Conservation (phyloP, 495 filamentous ascomycete species). For the Xylaria bambusicola region DNA sequence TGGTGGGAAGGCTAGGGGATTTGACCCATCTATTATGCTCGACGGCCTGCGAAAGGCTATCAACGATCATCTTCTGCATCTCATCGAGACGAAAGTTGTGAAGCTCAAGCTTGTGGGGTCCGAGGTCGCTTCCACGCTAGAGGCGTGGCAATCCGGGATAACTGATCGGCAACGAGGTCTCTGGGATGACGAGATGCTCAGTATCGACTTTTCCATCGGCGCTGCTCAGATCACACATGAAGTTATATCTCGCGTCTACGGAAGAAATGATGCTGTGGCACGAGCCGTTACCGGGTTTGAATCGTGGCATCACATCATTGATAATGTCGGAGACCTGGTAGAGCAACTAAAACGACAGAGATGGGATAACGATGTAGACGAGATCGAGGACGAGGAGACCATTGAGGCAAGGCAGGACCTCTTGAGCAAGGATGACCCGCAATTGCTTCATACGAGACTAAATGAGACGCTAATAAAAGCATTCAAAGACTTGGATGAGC, state of each 20-base stretch:
- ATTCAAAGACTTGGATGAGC: slow-evolving; percentile 59
- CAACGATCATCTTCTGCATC: slow-evolving; percentile 60
- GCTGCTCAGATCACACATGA: slow-evolving; percentile 46
- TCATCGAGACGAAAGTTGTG: slow-evolving; percentile 61
- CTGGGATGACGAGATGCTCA: slow-evolving; percentile 61
- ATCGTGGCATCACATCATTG: slow-evolving; percentile 66
- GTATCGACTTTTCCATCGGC: slow-evolving; percentile 46
- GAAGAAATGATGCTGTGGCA: slow-evolving; percentile 66
- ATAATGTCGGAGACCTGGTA: slow-evolving; percentile 61
- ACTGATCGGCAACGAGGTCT: slow-evolving; percentile 52
- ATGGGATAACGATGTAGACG: slow-evolving; percentile 79
- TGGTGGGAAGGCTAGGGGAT: slow-evolving; percentile 52
- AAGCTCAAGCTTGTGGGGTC: slow-evolving; percentile 60
- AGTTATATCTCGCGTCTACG: slow-evolving; percentile 54
- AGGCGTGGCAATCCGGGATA: slow-evolving; percentile 54
- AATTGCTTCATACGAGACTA: slow-evolving; percentile 62
- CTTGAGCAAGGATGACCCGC: slow-evolving; percentile 73
- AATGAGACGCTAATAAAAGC: slow-evolving; percentile 56
- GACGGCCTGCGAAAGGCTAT: slow-evolving; percentile 68
- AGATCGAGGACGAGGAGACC: slow-evolving; percentile 72
- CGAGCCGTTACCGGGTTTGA: slow-evolving; percentile 61
- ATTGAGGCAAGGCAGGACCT: slow-evolving; percentile 64
- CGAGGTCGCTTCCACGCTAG: slow-evolving; percentile 53
- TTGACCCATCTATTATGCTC: slow-evolving; percentile 63
- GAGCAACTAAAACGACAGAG: slow-evolving; percentile 64